phyloP scores from a whole-genome alignment of 257 asterid genomes.

The Eustoma russellianum region DNA sequence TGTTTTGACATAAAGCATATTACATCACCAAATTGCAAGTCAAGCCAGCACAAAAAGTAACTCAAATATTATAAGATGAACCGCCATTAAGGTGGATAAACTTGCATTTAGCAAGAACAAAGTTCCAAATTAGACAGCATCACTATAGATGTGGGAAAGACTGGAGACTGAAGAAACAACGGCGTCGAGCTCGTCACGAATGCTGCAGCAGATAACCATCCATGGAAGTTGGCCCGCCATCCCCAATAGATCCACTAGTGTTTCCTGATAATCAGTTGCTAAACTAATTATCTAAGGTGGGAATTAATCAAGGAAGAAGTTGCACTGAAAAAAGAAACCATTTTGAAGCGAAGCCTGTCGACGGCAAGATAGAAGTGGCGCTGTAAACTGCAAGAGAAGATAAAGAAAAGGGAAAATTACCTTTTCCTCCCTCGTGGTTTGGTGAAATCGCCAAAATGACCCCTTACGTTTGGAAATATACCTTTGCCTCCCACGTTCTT shows the following conservation, averaged over 20 bases:
- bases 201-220: conserved; percentile 77
- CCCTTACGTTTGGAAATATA: no score
- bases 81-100: no score
- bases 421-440: no score
- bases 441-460: no score
- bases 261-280: conserved; percentile 33
- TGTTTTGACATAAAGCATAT: no score
- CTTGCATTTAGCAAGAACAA: no score
- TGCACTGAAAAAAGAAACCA: conserved; percentile 32
- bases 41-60: no score
- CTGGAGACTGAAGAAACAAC: conserved; percentile 51
- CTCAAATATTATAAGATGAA: no score
- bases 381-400: conserved; percentile 42
- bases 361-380: conserved; percentile 96
- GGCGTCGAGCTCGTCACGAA: conserved; percentile 86
- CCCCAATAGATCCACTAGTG: conserved; percentile 62
- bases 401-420: neutral
- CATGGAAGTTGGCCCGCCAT: conserved; percentile 75
- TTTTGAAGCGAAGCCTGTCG: conserved; percentile 74
- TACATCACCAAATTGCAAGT: no score
- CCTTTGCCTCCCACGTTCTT: no score
- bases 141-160: conserved; percentile 42
- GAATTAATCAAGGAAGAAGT: neutral
- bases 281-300: conserved; percentile 6
- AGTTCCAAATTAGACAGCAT: conserved; percentile 10